Base-by-base conservation (phyloP, 345 rosid species). In the Acer saccharum region DNA sequence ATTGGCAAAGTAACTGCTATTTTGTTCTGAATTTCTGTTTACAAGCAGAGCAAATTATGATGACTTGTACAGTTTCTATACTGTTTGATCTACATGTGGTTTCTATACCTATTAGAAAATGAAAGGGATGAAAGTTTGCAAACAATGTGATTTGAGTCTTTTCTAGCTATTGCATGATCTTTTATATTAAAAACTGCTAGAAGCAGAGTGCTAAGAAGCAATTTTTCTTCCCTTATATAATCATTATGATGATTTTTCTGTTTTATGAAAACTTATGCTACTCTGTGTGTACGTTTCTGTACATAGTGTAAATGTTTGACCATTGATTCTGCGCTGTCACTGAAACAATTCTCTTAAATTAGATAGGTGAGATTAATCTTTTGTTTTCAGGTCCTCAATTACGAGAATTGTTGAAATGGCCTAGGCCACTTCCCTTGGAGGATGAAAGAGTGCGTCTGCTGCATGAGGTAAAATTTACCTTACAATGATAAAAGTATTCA, bases 371-470 rank as follows among this genome's bases (percentile, higher is more conserved):
- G 43, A 52, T 23, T 2, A 35, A n/a, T 76, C 32, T 76, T 74
- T 76, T 14, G 41, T 46, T 74, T 61, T 68, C 76, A 93, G 97
- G 97, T 83, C 82, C 84, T 84, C 77, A 91, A 76, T 83, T 93
- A 72, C 86, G 91, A 0, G 83, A 86, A 41, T 39, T 93, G 82
- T 75, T 93, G 81, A 87, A 87, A 83, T 93, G 95, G 97, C 93
- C 97, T 21, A 85, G 95, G 80, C 89, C 95, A 52, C 92, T 93
- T 80, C 97, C 97, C 71, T 86, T 89, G 83, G 97, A 92, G 85
- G 93, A 91, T 66, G 97, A 93, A 81, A 83, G 95, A 11, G 80
- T 86, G 58, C 95, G 93, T 62, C 74, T 93, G 46, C 79, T 93
- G 73, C 93, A 88, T 76, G 97, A 93, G 97, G 95, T 92, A 68